Base-by-base conservation (phyloP, 2,329 filamentous ascomycete species). In the Phoma herbarum region DNA sequence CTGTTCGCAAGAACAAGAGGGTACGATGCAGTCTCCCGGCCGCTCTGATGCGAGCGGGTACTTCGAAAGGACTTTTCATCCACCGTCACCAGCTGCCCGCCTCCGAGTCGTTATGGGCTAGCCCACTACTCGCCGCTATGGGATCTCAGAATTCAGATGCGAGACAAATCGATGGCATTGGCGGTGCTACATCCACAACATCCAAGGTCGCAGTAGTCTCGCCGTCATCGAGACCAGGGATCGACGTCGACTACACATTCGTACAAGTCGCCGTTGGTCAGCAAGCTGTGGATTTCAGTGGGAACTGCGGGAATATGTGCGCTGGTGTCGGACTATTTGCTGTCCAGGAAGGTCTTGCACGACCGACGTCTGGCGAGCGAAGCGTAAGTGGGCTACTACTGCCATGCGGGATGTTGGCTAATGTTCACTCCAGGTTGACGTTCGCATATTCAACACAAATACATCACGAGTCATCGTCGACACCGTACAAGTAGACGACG, bases 251-350 rank as follows among this genome's bases (percentile, higher is more conserved):
- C 56, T 92, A 89, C 66, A 92, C 88, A 0, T 92, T 92, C 71
- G 85, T 88, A 2, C 86, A 88, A 47, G 81, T 92, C 7, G 88
- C 88, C 2, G 83, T 92, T 45, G 83, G 83, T 35, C 82, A 88
- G 64, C 78, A 79, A 10, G 75, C 78, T n/a, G 81, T 92, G 2
- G 89, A 92, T 66, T 84, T 85, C 69, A 86, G 86, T 0, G 86
- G 88, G 7, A 92, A 91, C 64, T 92, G 90, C 70, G 89, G 90
- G 22, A 92, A 92, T 70, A 89, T 92, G 87, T 85, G 82, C 3
- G 82, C 85, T 28, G 83, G 86, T 0, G 83, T 92, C 37, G 90
- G 88, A 0, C 88, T 89, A 0, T 87, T 85, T 67, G 86, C 85
- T 2, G 76, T 87, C 68, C 74, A 90, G 76, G 74, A 80, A 44